phyloP scores from a whole-genome alignment of 2,329 filamentous ascomycete genomes.

The Lithohypha guttulata region DNA sequence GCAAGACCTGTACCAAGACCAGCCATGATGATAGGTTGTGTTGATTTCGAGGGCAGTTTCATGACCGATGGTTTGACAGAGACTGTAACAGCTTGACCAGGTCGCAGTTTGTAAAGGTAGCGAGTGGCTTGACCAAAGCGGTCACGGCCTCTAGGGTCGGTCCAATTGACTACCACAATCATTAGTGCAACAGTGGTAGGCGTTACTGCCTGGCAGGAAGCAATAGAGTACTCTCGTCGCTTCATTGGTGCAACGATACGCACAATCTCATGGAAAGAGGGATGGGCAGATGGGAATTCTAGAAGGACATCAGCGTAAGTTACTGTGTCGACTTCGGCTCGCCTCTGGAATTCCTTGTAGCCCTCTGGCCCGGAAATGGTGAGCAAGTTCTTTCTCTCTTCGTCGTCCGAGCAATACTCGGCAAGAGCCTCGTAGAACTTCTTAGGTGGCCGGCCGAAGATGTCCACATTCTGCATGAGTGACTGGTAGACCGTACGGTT shows the following conservation, averaged over 20 bases:
- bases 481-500: constrained; percentile 89
- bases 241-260: constrained; percentile 86
- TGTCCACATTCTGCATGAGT: constrained; percentile 83
- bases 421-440: constrained; percentile 91
- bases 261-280: constrained; percentile 75
- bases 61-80: constrained; percentile 97
- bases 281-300: constrained; percentile 82
- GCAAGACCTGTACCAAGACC: constrained; percentile 95
- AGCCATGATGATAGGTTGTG: constrained; percentile 94
- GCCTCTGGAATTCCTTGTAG: constrained; percentile 81
- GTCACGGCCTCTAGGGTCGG: constrained; percentile 74
- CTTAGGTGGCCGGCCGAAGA: constrained; percentile 94
- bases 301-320: constrained; percentile 85
- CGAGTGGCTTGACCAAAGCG: constrained; percentile 88
- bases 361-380: constrained; percentile 68
- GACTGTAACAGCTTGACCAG: constrained; percentile 72
- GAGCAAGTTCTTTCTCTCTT: constrained; percentile 69
- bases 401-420: constrained; percentile 71
- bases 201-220: constrained; percentile 88
- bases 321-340: constrained; percentile 78
- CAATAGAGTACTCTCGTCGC: constrained; percentile 97
- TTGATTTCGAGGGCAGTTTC: constrained; percentile 85
- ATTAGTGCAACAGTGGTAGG: constrained; percentile 84
- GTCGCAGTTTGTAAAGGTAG: constrained; percentile 66
- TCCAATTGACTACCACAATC: constrained; percentile 96